A percentile compares a stretch with the other conserved stretches of the same genome.
Evolutionary conservation across 805 yeast genomes (phyloP).

Genomic region (Saccharomyces jurei): DNA sequence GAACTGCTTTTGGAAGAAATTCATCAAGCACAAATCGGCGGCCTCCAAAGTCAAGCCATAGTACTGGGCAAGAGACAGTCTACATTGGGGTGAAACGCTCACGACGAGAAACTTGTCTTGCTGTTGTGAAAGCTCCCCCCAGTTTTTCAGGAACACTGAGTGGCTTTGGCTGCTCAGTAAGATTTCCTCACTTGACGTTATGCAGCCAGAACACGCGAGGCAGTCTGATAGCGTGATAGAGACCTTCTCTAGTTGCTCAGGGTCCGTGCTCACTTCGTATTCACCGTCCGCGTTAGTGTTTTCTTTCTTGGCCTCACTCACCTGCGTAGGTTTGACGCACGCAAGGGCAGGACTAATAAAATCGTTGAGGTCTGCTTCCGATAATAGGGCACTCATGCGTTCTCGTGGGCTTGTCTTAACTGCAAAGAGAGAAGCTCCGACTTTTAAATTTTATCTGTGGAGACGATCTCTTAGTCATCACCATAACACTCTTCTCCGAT

Average conservation of each 20-base stretch:
- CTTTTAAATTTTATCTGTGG: not conserved
- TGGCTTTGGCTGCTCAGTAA: slow-evolving; percentile 87
- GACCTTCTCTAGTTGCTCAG: slow-evolving; percentile 58
- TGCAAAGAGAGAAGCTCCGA: not conserved
- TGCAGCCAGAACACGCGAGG: slow-evolving; percentile 93
- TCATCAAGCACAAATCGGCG: slow-evolving; percentile 54
- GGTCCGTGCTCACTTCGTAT: slow-evolving; percentile 59
- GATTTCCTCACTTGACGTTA: slow-evolving; percentile 95
- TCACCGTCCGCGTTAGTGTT: slow-evolving; percentile 32
- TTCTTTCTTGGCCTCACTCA: slow-evolving; percentile 18
- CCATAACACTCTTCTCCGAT: not conserved
- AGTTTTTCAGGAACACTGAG: slow-evolving; percentile 62
- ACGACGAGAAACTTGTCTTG: slow-evolving; percentile 48
- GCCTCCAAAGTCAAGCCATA: slow-evolving; percentile 41
- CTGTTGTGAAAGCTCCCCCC: slow-evolving; percentile 21
- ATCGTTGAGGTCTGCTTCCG: slow-evolving; percentile 88
- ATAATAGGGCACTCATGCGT: slow-evolving; percentile 74
- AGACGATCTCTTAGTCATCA: not conserved
- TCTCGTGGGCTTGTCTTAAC: not conserved
- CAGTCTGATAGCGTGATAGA: slow-evolving; percentile 88
- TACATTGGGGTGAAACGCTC: slow-evolving; percentile 76
- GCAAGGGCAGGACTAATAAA: slow-evolving; percentile 92
- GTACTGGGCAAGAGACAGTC: slow-evolving; percentile 75
- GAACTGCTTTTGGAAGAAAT: slow-evolving; percentile 45
- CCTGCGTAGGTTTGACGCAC: slow-evolving; percentile 75